Conservation (phyloP, 208 protist species). For the Zelonia costaricensis region DNA sequence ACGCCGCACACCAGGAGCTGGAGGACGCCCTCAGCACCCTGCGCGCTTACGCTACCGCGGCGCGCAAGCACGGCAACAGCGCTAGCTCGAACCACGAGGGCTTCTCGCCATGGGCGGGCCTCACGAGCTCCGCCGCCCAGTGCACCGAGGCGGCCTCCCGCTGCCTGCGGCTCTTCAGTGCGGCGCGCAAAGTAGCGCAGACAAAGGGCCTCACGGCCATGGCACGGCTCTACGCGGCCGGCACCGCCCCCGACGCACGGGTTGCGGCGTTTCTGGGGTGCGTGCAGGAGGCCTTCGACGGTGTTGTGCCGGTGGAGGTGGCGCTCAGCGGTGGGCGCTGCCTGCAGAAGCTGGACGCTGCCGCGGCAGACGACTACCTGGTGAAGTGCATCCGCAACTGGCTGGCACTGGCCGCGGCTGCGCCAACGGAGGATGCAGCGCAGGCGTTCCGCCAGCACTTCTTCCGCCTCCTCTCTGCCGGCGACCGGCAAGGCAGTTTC, state of each 20-base stretch:
- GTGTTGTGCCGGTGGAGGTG: constrained; percentile 32
- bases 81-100: not conserved
- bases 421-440: not conserved
- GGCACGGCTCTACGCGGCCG: constrained; percentile 47
- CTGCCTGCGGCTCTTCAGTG: constrained; percentile 75
- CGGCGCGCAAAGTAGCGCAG: constrained; percentile 20
- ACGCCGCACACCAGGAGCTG: constrained; percentile 34
- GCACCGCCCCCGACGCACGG: constrained; percentile 23
- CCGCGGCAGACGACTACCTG: constrained; percentile 21
- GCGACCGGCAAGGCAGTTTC: not conserved
- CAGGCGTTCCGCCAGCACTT: not conserved
- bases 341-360: constrained; percentile 25
- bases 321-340: constrained; percentile 30
- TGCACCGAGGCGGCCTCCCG: constrained; percentile 29
- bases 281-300: constrained; percentile 30
- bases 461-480: not conserved
- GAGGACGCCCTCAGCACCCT: constrained; percentile 30
- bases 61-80: constrained; percentile 6
- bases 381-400: not conserved
- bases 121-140: constrained; percentile 24
- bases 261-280: constrained; percentile 37
- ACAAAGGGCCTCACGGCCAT: constrained; percentile 50
- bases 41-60: constrained; percentile 14
- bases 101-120: constrained; percentile 46
- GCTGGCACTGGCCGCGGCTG: not conserved